phyloP scores from a whole-genome alignment of 768 basidiomycete genomes.

The Pholiota molesta region DNA sequence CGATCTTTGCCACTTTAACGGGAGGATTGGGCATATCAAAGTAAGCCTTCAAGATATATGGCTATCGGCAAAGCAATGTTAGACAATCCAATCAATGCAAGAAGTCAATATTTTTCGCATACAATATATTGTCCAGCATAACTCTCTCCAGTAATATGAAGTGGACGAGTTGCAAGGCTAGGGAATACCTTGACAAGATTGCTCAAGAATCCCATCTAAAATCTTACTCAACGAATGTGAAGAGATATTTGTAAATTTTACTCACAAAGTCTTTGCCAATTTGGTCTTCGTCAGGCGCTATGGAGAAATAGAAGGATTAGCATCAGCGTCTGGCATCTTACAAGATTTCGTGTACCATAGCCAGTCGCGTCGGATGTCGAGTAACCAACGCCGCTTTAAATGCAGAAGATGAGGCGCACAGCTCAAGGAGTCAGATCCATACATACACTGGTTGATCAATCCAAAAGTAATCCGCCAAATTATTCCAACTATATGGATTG shows the following conservation, averaged over 20 bases:
- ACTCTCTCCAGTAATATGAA: slow-evolving; percentile 73
- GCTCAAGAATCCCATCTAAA: slow-evolving; percentile 68
- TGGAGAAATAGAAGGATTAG: slow-evolving; percentile 6
- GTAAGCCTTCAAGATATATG: slow-evolving; percentile 76
- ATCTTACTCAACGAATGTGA: not conserved
- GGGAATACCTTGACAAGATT: slow-evolving; percentile 81
- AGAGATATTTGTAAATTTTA: not conserved
- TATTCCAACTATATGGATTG: slow-evolving; percentile 63
- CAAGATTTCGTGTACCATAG: slow-evolving; percentile 41
- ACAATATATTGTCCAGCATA: slow-evolving; percentile 78
- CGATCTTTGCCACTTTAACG: slow-evolving; percentile 67
- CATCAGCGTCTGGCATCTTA: slow-evolving; percentile 17
- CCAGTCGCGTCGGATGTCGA: slow-evolving; percentile 65
- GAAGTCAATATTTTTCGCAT: slow-evolving; percentile 23
- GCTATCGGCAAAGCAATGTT: slow-evolving; percentile 38
- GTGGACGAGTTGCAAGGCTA: slow-evolving; percentile 62
- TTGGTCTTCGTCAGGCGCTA: slow-evolving; percentile 66
- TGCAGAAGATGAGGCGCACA: not conserved
- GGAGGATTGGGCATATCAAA: slow-evolving; percentile 66
- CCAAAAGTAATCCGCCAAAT: slow-evolving; percentile 69
- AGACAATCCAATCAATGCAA: not conserved
- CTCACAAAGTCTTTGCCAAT: slow-evolving; percentile 60
- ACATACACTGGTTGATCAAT: slow-evolving; percentile 71
- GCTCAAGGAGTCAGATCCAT: not conserved
- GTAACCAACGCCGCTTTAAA: slow-evolving; percentile 52